phyloP scores from a whole-genome alignment of 108 stramenopile species.

The Cyclotella kingstonii region DNA sequence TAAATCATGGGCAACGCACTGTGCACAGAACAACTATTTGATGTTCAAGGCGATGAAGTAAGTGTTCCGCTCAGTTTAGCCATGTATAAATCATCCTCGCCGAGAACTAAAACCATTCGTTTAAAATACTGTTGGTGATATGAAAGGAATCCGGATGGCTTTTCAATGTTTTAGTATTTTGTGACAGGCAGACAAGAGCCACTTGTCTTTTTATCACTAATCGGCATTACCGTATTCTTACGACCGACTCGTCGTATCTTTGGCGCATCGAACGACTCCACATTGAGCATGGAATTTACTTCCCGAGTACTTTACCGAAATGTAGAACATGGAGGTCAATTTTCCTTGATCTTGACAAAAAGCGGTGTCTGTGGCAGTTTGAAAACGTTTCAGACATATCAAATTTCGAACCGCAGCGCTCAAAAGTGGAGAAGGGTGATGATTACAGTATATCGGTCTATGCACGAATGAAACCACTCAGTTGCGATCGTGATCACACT shows the following conservation, averaged over 20 bases:
- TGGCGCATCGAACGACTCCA: constrained; percentile 33
- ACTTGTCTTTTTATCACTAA: constrained; percentile 15
- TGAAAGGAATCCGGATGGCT: constrained; percentile 23
- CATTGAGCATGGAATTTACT: constrained; percentile 36
- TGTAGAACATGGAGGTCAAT: constrained; percentile 17
- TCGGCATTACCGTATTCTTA: constrained; percentile 20
- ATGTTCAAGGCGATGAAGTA: constrained; percentile 6
- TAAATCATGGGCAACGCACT: constrained; percentile 1
- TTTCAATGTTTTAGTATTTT: constrained; percentile 32
- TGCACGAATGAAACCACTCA: constrained; percentile 32
- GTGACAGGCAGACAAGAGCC: constrained; percentile 7
- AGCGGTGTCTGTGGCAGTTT: constrained; percentile 16
- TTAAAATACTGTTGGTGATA: not conserved
- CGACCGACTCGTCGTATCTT: constrained; percentile 29
- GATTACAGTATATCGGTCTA: constrained; percentile 32
- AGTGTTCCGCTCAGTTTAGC: not conserved
- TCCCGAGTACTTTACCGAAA: constrained; percentile 2
- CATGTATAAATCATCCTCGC: not conserved
- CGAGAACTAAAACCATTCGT: not conserved
- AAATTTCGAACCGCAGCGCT: not conserved
- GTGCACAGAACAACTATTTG: not conserved
- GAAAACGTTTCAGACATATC: not conserved
- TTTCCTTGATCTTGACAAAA: constrained; percentile 23
- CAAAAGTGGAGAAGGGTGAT: constrained; percentile 2
- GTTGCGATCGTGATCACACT: constrained; percentile 2